Percentiles rank a stretch among this genome's conserved stretches.
phyloP scores from a whole-genome alignment of 441 rosid species.

The Pelargonium australe region DNA sequence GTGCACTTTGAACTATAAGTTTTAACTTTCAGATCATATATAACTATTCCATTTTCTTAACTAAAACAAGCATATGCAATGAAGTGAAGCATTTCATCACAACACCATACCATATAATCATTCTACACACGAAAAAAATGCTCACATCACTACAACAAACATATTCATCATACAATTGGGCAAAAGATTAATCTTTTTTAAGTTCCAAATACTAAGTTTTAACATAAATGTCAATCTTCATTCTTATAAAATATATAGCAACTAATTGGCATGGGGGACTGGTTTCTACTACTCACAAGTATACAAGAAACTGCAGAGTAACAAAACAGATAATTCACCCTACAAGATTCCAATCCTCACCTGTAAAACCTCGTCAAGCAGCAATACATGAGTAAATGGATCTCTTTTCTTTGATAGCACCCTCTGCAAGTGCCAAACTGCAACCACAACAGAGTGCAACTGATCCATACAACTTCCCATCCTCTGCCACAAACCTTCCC shows the following conservation, averaged over 20 bases:
- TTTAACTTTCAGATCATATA: neutral
- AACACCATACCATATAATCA: neutral
- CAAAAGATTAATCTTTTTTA: no score
- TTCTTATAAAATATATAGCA: neutral
- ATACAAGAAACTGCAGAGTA: neutral
- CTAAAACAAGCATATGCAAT: neutral
- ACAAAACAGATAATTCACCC: neutral
- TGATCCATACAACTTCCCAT: conserved; percentile 82
- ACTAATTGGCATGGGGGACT: neutral
- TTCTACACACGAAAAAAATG: neutral
- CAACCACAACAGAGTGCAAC: conserved; percentile 64
- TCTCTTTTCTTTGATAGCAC: conserved; percentile 91
- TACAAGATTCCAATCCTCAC: conserved; percentile 26
- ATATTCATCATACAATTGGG: no score
- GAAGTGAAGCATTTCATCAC: neutral
- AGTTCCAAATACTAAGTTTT: no score
- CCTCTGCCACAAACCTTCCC: conserved; percentile 92
- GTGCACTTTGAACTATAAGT: neutral
- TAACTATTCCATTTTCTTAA: neutral
- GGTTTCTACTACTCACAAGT: neutral
- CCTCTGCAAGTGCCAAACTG: conserved; percentile 97
- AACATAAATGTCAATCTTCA: no score
- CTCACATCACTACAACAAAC: no score
- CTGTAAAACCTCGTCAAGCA: conserved; percentile 91
- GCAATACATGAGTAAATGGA: conserved; percentile 86